phyloP scores from a whole-genome alignment of 1,139 yeast genomes.

The Yamadazyma diddensiae region DNA sequence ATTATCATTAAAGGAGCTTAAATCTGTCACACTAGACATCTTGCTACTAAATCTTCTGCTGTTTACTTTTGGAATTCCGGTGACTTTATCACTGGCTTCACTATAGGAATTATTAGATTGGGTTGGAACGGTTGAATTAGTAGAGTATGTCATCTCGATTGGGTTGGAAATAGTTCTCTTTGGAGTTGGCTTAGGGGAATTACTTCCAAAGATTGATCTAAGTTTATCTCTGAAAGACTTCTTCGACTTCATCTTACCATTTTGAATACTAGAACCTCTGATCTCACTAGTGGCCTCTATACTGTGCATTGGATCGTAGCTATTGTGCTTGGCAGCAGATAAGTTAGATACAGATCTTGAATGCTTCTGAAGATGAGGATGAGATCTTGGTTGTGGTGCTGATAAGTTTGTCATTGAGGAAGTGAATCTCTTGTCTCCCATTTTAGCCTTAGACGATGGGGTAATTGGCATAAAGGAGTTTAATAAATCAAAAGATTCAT shows the following conservation, averaged over 20 bases:
- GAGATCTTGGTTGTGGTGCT: slow-evolving; percentile 8
- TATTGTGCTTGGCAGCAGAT: slow-evolving; percentile 14
- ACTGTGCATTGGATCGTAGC: slow-evolving; percentile 16
- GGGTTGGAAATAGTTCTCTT: slow-evolving; percentile 12
- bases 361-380: slow-evolving; percentile 11
- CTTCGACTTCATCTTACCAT: slow-evolving; percentile 15
- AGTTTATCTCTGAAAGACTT: slow-evolving; percentile 27
- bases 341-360: slow-evolving; percentile 16
- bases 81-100: slow-evolving; percentile 8
- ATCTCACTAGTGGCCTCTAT: slow-evolving; percentile 10
- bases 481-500: slow-evolving; percentile 14
- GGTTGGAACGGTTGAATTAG: slow-evolving; percentile 10
- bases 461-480: slow-evolving; percentile 16
- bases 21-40: slow-evolving; percentile 21
- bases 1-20: slow-evolving; percentile 22
- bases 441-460: slow-evolving; percentile 9
- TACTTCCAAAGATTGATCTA: slow-evolving; percentile 22
- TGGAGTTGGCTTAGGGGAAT: slow-evolving; percentile 3
- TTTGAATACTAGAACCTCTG: slow-evolving; percentile 13
- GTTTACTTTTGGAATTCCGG: slow-evolving; percentile 4
- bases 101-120: slow-evolving; percentile 11
- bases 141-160: slow-evolving; percentile 14
- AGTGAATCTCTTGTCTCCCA: slow-evolving; percentile 10
- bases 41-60: slow-evolving; percentile 4
- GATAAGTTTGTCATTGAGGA: slow-evolving; percentile 16